Evolutionary conservation across 2,329 filamentous ascomycete genomes (phyloP), one percentile per base, ranked within the genome.

Genomic region (Calonectria crousiana): DNA sequence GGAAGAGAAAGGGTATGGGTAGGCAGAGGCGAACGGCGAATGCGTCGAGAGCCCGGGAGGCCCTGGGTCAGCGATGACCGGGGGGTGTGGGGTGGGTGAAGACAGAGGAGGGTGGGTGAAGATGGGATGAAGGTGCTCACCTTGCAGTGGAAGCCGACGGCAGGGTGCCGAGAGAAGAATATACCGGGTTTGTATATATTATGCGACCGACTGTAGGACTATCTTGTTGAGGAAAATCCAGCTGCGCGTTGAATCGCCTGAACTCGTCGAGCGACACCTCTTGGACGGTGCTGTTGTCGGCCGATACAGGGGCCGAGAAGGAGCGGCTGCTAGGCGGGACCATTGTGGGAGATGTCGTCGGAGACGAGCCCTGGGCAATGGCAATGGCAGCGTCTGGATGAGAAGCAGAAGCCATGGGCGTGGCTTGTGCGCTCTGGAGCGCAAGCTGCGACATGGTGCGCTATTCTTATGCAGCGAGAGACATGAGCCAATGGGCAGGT

Each of bases 391-490:
- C 47, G 53, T 36, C 56, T 23, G 74, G 38, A 23, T 58, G 26
- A 75, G 72, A 72, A 60, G 53, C 72, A 73, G 77, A 75, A 47
- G 52, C 41, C 34, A 64, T 52, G 52, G 62, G 51, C 67, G 72
- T 58, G 83, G 82, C 85, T 81, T 87, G 83, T 81, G 85, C 84
- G 83, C 83, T 84, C 83, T 86, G 87, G 84, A 85, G 85, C 83
- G 85, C 85, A 86, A 87, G 86, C 84, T 89, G 88, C 85, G 88
- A 88, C 88, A 90, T 89, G 86, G 85, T 87, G 83, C 83, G 82
- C 86, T 84, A 85, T 74, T 74, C 60, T 80, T 77, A 80, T 79
- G 77, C 78, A 78, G 73, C 74, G 65, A 75, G 80, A 81, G 78
- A 75, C 78, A 81, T 79, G 77, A 77, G 74, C 79, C 82, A 81